Evolutionary conservation across 75 land plant genomes (phyloP).

Genomic region (Picea sitchensis): DNA sequence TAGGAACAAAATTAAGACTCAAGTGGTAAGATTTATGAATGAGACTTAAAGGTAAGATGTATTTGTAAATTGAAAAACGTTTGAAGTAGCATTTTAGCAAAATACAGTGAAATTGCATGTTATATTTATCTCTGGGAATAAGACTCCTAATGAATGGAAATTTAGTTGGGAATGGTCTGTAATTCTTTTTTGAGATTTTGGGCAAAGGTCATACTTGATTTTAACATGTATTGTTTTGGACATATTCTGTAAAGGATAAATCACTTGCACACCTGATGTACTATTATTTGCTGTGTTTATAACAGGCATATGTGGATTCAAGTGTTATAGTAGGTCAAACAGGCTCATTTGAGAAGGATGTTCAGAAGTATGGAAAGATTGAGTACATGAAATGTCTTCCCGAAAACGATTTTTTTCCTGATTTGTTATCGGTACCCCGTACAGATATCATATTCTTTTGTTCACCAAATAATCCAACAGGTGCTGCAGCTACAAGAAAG

Average conservation of each 20-base stretch:
- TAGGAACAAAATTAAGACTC: no score
- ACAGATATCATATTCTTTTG: slow-evolving; percentile 51
- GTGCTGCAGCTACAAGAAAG: slow-evolving; percentile 36
- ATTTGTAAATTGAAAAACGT: background rate
- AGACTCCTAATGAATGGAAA: background rate
- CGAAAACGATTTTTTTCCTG: slow-evolving; percentile 48
- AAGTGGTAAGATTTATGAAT: background rate
- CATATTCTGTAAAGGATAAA: background rate
- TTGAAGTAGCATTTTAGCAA: background rate
- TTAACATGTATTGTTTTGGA: background rate
- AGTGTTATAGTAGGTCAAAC: slow-evolving; percentile 51
- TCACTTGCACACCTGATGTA: background rate
- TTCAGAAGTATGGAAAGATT: slow-evolving; percentile 45
- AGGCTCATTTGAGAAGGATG: slow-evolving; percentile 24
- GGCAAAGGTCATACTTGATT: background rate
- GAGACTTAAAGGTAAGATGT: background rate
- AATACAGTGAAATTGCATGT: background rate
- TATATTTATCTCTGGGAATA: background rate
- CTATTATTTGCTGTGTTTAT: slow-evolving; percentile 1
- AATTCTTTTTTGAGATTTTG: background rate
- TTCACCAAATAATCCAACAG: slow-evolving; percentile 55
- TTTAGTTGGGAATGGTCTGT: background rate
- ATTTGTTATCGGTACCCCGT: slow-evolving; percentile 28
- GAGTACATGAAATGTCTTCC: slow-evolving; percentile 46
- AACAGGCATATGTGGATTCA: slow-evolving; percentile 49